Percentiles rank a stretch among this genome's conserved stretches.
These are phyloP conservation scores for Hypoxylon perforatum DNA, from an alignment of 495 filamentous ascomycete species.

Conservation along the genomic window DNA sequence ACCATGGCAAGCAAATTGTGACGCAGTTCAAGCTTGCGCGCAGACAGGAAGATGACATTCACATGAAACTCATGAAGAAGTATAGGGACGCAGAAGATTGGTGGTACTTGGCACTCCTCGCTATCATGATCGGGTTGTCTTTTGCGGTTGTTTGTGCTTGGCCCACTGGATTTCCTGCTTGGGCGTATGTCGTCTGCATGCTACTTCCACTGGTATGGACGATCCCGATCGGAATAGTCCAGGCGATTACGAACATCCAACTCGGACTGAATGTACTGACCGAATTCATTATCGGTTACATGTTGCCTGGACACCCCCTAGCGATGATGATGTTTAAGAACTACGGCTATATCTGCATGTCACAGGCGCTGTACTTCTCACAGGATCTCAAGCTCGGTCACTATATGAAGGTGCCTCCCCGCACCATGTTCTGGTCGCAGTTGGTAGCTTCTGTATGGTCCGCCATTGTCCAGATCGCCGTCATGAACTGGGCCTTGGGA, in stretches of 20 bases:
- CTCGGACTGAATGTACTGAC: slow-evolving; percentile 75
- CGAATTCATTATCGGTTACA: slow-evolving; percentile 77
- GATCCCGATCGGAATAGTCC: slow-evolving; percentile 67
- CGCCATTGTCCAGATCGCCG: slow-evolving; percentile 72
- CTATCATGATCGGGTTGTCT: slow-evolving; percentile 56
- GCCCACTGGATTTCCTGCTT: slow-evolving; percentile 71
- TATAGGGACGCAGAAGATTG: slow-evolving; percentile 66
- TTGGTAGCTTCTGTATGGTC: slow-evolving; percentile 71
- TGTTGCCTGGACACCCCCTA: slow-evolving; percentile 71
- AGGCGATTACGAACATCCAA: slow-evolving; percentile 74
- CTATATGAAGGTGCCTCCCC: slow-evolving; percentile 76
- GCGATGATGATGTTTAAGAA: slow-evolving; percentile 82
- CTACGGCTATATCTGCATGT: slow-evolving; percentile 75
- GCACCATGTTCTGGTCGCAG: slow-evolving; percentile 73
- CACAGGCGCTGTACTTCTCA: slow-evolving; percentile 59
- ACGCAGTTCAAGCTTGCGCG: slow-evolving; percentile 60
- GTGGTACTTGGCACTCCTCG: slow-evolving; percentile 63
- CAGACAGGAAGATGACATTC: slow-evolving; percentile 71
- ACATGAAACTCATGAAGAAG: slow-evolving; percentile 70
- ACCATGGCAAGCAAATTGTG: slow-evolving; percentile 71
- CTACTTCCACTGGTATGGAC: slow-evolving; percentile 64
- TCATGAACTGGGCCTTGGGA: slow-evolving; percentile 74
- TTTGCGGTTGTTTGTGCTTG: slow-evolving; percentile 68
- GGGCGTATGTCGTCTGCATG: slow-evolving; percentile 73
- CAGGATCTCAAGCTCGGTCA: slow-evolving; percentile 71